phyloP scores from a whole-genome alignment of 2,329 filamentous ascomycete genomes.

The Coniochaeta prunicola region DNA sequence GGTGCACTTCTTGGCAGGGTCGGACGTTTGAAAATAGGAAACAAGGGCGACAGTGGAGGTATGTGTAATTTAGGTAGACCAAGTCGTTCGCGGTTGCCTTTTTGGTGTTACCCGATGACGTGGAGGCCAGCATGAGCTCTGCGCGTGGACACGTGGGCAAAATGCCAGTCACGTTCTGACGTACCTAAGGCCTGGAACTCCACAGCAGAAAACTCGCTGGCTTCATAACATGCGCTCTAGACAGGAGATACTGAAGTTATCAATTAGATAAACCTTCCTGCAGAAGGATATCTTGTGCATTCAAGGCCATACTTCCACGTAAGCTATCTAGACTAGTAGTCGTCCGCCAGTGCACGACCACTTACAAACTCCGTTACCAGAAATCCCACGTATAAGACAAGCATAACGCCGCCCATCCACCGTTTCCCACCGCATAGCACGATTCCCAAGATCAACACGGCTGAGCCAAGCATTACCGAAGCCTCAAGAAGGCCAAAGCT shows the following conservation, averaged over 20 bases:
- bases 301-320: background rate
- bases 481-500: constrained; percentile 21
- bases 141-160: too few species aligned
- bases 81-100: background rate
- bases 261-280: background rate
- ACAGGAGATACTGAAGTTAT: too few species aligned
- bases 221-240: too few species aligned
- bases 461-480: constrained; percentile 19
- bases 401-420: constrained; percentile 23
- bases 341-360: constrained; percentile 6
- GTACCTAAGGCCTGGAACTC: too few species aligned
- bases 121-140: constrained; percentile 3
- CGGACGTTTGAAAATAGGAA: too few species aligned
- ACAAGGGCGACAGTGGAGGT: too few species aligned
- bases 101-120: constrained; percentile 9
- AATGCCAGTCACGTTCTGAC: too few species aligned
- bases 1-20: too few species aligned
- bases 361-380: constrained; percentile 13
- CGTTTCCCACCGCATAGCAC: constrained; percentile 21
- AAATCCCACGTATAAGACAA: constrained; percentile 23
- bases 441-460: constrained; percentile 19
- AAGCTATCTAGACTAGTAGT: background rate
- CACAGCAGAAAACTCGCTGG: too few species aligned
- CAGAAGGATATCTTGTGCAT: background rate
- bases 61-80: too few species aligned